Percentiles rank a stretch among this genome's conserved stretches.
These are phyloP conservation scores for Fusarium tjaetaba DNA, from an alignment of 2,329 filamentous ascomycete genomes.

Conservation along the genomic window DNA sequence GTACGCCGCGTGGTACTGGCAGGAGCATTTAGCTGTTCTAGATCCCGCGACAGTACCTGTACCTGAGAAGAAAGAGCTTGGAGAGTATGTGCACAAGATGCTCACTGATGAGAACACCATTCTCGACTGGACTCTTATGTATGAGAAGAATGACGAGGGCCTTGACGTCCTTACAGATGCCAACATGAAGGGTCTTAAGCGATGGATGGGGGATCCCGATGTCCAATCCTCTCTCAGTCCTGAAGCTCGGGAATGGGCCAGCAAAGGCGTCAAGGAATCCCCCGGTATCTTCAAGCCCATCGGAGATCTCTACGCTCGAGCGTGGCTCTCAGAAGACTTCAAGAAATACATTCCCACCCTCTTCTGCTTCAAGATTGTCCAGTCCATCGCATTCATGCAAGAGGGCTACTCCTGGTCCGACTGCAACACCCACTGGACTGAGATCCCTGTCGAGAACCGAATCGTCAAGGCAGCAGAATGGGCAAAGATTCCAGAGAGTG, in stretches of 20 bases:
- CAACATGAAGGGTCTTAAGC: conserved; percentile 50
- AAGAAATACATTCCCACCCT: conserved; percentile 52
- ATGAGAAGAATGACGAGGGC: conserved; percentile 54
- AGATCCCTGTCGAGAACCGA: conserved; percentile 48
- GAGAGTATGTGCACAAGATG: conserved; percentile 49
- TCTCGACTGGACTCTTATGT: conserved; percentile 53
- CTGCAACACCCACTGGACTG: conserved; percentile 50
- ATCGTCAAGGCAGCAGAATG: conserved; percentile 51
- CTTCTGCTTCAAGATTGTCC: conserved; percentile 57
- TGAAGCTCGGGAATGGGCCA: conserved; percentile 47
- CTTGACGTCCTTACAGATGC: conserved; percentile 53
- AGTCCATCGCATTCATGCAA: conserved; percentile 53
- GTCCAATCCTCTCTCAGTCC: conserved; percentile 44
- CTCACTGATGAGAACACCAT: conserved; percentile 51
- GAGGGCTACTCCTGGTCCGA: conserved; percentile 51
- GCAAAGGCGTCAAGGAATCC: conserved; percentile 37
- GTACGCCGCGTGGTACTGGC: conserved; percentile 58
- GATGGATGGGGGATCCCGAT: conserved; percentile 50
- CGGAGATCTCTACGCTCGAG: conserved; percentile 51
- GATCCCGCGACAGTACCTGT: conserved; percentile 43
- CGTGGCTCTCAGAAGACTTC: conserved; percentile 51
- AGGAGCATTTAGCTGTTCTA: conserved; percentile 52
- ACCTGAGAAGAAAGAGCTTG: conserved; percentile 48
- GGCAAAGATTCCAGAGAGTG: conserved; percentile 49
- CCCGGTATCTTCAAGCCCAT: conserved; percentile 51